These are phyloP conservation scores for Aurifilum marmelostoma DNA, from an alignment of 2,329 filamentous ascomycete genomes.

Conservation along the genomic window DNA sequence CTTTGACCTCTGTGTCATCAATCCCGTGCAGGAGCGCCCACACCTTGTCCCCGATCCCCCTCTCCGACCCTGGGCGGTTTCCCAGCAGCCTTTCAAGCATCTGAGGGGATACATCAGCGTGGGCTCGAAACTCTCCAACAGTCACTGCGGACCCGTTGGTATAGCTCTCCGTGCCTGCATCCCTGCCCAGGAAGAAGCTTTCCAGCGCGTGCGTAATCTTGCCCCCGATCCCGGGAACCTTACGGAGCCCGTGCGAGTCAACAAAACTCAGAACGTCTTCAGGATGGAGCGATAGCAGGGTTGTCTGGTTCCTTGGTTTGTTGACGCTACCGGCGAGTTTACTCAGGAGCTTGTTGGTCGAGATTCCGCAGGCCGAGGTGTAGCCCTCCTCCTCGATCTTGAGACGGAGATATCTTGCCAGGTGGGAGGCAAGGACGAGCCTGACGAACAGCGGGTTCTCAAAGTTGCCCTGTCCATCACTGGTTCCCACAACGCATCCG, in stretches of 20 bases:
- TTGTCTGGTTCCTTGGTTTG: slow-evolving; percentile 88
- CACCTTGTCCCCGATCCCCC: slow-evolving; percentile 70
- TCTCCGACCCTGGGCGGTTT: slow-evolving; percentile 67
- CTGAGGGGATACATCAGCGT: slow-evolving; percentile 64
- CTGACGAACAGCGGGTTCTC: slow-evolving; percentile 52
- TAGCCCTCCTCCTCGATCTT: slow-evolving; percentile 79
- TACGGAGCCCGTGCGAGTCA: slow-evolving; percentile 74
- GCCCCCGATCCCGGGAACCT: slow-evolving; percentile 83
- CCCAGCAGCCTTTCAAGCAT: slow-evolving; percentile 70
- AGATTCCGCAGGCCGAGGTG: slow-evolving; percentile 84
- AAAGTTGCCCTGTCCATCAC: slow-evolving; percentile 1
- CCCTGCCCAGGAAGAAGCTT: slow-evolving; percentile 51
- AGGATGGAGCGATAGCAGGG: slow-evolving; percentile 69
- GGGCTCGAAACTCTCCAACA: slow-evolving; percentile 66
- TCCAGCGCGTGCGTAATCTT: slow-evolving; percentile 66
- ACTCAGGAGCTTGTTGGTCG: slow-evolving; percentile 82
- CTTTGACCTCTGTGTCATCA: slow-evolving; percentile 74
- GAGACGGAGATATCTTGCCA: slow-evolving; percentile 74
- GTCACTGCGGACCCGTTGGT: slow-evolving; percentile 54
- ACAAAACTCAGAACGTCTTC: slow-evolving; percentile 68
- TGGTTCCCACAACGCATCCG: slow-evolving; percentile 56
- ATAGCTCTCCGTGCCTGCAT: slow-evolving; percentile 41
- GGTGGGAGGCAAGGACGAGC: slow-evolving; percentile 77
- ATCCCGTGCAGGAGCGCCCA: slow-evolving; percentile 83
- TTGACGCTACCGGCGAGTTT: slow-evolving; percentile 84